A percentile compares a stretch with the other conserved stretches of the same genome.
Conservation (phyloP, 2,329 filamentous ascomycete genomes). For the Aspergillus sp. region DNA sequence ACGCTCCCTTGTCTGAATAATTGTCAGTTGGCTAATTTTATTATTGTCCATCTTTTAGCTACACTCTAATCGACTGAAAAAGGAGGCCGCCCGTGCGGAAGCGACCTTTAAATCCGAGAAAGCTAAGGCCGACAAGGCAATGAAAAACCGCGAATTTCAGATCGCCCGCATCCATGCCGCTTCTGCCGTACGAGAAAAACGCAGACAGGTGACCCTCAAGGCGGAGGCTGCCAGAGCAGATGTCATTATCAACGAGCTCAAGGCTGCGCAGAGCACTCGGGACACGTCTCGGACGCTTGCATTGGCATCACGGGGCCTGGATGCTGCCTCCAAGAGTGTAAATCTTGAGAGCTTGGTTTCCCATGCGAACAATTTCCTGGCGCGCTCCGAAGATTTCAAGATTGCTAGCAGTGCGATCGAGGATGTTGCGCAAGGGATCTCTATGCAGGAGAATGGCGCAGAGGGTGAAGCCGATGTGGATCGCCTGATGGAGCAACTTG, state of each 20-base stretch:
- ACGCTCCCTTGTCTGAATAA: neutral
- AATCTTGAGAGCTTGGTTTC: slow-evolving; percentile 47
- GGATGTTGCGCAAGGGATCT: slow-evolving; percentile 44
- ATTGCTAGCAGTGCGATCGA: slow-evolving; percentile 45
- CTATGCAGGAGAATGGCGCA: slow-evolving; percentile 48
- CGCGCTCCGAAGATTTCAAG: slow-evolving; percentile 46
- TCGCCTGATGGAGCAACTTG: slow-evolving; percentile 47
- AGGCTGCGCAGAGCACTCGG: slow-evolving; percentile 50
- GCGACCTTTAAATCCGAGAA: slow-evolving; percentile 50
- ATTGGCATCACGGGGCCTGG: slow-evolving; percentile 47
- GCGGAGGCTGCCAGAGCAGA: slow-evolving; percentile 50
- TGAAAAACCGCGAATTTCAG: slow-evolving; percentile 51
- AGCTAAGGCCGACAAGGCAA: slow-evolving; percentile 50
- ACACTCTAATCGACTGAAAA: slow-evolving; percentile 51
- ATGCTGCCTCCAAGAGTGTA: slow-evolving; percentile 48
- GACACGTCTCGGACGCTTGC: slow-evolving; percentile 49
- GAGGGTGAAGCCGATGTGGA: slow-evolving; percentile 47
- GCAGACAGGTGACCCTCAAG: slow-evolving; percentile 48
- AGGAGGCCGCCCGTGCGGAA: slow-evolving; percentile 50
- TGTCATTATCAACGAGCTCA: slow-evolving; percentile 52
- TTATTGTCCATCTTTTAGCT: slow-evolving; percentile 32
- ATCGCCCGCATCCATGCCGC: slow-evolving; percentile 52
- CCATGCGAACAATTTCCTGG: slow-evolving; percentile 47
- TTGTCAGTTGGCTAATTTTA: neutral
- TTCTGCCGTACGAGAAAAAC: slow-evolving; percentile 49